Conservation (phyloP, 2,329 filamentous ascomycete genomes). For the Fusarium sp. region DNA sequence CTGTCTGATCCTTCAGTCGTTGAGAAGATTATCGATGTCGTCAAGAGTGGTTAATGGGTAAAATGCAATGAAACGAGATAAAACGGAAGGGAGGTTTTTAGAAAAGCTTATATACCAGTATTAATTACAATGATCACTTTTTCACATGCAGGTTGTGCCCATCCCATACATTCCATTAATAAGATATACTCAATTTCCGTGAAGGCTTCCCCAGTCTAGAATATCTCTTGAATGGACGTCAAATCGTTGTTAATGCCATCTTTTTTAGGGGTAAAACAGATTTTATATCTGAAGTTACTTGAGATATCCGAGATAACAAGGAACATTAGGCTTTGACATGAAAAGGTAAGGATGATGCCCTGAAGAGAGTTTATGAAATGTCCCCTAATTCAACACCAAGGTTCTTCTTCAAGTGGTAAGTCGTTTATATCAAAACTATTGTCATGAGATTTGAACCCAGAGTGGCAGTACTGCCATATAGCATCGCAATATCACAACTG, state of each 20-base stretch:
- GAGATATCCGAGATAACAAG: too few species aligned
- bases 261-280: too few species aligned
- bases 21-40: slow-evolving; percentile 78
- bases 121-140: slow-evolving; percentile 3
- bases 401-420: background rate
- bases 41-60: slow-evolving; percentile 16
- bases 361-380: background rate
- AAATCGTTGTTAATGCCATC: too few species aligned
- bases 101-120: background rate
- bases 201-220: too few species aligned
- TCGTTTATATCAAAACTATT: too few species aligned
- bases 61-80: background rate
- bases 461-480: background rate
- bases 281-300: too few species aligned
- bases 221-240: too few species aligned
- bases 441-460: background rate
- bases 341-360: too few species aligned
- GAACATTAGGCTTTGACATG: too few species aligned
- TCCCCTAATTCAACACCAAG: background rate
- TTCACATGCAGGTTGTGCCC: background rate
- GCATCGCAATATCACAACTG: background rate
- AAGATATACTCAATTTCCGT: too few species aligned
- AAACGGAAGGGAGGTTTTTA: background rate
- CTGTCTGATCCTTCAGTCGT: slow-evolving; percentile 89
- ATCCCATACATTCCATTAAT: too few species aligned